Evolutionary conservation across 441 rosid species (phyloP).

Genomic region (Mallotus japonicus): DNA sequence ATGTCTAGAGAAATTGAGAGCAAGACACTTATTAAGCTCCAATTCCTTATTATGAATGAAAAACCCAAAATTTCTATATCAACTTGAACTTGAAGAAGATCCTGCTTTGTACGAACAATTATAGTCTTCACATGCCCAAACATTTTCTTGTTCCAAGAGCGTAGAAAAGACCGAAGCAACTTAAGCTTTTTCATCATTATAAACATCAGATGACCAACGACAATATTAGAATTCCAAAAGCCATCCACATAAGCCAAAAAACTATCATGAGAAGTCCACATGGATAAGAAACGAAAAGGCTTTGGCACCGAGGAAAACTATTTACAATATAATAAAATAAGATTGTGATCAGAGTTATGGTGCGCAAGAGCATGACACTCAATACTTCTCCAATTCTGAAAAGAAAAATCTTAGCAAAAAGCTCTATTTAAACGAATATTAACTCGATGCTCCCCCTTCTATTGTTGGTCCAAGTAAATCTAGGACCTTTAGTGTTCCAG

Average conservation of each 20-base stretch:
- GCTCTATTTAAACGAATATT: background rate
- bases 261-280: background rate
- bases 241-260: background rate
- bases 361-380: background rate
- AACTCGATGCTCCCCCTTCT: background rate
- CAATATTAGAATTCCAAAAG: background rate
- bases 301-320: background rate
- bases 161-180: background rate
- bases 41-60: background rate
- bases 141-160: background rate
- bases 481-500: background rate
- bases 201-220: background rate
- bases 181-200: background rate
- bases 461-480: background rate
- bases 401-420: background rate
- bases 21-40: background rate
- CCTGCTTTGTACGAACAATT: background rate
- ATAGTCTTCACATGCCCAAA: background rate
- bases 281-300: background rate
- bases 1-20: no score
- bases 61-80: background rate
- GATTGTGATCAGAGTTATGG: background rate
- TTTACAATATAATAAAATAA: no score
- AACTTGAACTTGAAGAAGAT: background rate
- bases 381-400: background rate